A percentile compares a stretch with the other conserved stretches of the same genome.
Evolutionary conservation across 225 moss, liverwort and hornwort genomes (phyloP).

Genomic region (Straminergon stramineum): DNA sequence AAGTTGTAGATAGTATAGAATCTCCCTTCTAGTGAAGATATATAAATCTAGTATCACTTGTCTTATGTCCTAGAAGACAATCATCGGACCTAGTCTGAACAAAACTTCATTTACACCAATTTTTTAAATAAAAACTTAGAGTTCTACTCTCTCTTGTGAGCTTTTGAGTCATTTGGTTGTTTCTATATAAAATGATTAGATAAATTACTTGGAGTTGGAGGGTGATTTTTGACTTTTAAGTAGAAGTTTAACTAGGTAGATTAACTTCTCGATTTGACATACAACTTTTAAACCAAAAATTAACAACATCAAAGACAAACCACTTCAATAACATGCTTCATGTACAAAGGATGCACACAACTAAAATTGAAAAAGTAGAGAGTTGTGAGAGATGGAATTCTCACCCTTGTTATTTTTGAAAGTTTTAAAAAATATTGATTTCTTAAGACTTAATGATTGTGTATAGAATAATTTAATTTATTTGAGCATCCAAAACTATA

Average conservation of each 20-base stretch:
- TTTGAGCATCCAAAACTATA: neutral
- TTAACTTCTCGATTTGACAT: neutral
- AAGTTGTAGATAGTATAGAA: neutral
- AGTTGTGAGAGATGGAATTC: too few species aligned
- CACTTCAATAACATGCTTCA: neutral
- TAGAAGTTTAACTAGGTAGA: neutral
- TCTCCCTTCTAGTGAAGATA: neutral
- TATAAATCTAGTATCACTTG: neutral
- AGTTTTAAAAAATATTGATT: neutral
- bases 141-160: neutral
- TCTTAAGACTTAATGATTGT: neutral
- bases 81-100: fast-evolving
- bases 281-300: neutral
- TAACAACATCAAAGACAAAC: too few species aligned
- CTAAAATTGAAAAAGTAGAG: neutral
- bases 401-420: neutral
- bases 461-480: fast-evolving
- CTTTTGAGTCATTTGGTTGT: neutral
- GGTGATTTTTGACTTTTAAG: neutral
- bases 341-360: neutral
- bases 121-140: neutral
- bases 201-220: neutral
- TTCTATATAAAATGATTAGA: neutral
- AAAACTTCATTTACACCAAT: neutral
- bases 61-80: fast-evolving